Evolutionary conservation across 495 filamentous ascomycete species (phyloP).

Genomic region (Trichocladium uniseriatum): DNA sequence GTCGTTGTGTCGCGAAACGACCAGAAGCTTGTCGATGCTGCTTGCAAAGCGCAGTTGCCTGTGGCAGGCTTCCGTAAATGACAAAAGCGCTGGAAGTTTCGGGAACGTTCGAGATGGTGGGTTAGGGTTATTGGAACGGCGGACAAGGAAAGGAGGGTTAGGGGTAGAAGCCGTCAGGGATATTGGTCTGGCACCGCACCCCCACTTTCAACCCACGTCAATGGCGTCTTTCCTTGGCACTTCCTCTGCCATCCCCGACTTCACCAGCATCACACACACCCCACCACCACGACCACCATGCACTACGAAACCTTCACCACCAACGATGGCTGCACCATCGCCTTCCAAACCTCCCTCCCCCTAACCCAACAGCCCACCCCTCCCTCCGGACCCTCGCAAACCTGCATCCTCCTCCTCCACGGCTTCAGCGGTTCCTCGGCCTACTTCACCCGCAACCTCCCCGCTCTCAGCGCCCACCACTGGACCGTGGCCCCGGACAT

Average conservation of each 20-base stretch:
- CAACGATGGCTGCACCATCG: slow-evolving; percentile 26
- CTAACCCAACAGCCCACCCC: background rate
- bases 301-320: slow-evolving; percentile 19
- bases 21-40: slow-evolving; percentile 7
- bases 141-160: background rate
- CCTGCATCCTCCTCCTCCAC: slow-evolving; percentile 32
- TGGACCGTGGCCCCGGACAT: slow-evolving; percentile 38
- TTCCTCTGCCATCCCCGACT: no score
- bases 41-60: slow-evolving; percentile 3
- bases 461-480: slow-evolving; percentile 11
- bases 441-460: slow-evolving; percentile 36
- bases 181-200: no score
- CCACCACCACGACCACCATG: slow-evolving; percentile 9
- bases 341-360: slow-evolving; percentile 24
- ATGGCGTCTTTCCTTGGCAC: no score
- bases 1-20: background rate
- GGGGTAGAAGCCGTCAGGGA: background rate
- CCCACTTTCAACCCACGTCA: no score
- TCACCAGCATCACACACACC: background rate
- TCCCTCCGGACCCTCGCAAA: background rate
- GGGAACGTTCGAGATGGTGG: slow-evolving; percentile 2
- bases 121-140: background rate
- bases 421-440: slow-evolving; percentile 38
- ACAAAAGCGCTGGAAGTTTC: background rate
- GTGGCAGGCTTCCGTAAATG: no score